Evolutionary conservation across 345 rosid genomes (phyloP).

Genomic region (Eucalyptus erythrocorys): DNA sequence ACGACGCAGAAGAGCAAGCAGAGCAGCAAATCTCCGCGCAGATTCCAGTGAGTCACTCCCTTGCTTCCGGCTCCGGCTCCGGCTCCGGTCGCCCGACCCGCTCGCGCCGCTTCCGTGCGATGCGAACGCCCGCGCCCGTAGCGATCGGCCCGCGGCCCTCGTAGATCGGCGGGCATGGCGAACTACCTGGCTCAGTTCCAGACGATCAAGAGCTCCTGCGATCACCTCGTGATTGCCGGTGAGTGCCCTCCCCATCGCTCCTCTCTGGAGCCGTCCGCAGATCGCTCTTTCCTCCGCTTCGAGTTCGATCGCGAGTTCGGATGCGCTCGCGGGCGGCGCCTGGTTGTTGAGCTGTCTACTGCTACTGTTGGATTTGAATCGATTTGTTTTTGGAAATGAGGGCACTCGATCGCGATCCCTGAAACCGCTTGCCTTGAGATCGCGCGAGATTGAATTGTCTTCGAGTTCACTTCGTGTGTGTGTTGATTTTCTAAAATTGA

Average conservation of each 20-base stretch:
- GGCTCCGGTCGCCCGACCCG: not conserved
- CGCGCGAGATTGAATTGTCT: not conserved
- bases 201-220: constrained; percentile 58
- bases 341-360: not conserved
- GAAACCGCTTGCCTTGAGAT: not conserved
- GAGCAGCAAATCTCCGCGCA: not conserved
- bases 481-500: not conserved
- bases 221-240: constrained; percentile 85
- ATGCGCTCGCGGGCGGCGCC: not conserved
- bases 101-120: not conserved
- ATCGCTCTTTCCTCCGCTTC: not conserved
- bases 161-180: constrained; percentile 61
- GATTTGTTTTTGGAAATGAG: not conserved
- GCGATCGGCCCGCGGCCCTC: not conserved
- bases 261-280: not conserved
- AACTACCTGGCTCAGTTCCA: constrained; percentile 90
- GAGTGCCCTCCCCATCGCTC: not conserved
- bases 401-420: not conserved
- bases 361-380: not conserved
- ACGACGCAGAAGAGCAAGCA: not conserved
- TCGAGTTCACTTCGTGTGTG: not conserved
- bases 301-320: not conserved
- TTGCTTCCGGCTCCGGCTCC: not conserved
- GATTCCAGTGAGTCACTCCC: not conserved
- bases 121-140: not conserved